Evolutionary conservation across 2,329 filamentous ascomycete species (phyloP), one percentile per base, ranked within the genome.

Genomic region (Trichoderma sp.): DNA sequence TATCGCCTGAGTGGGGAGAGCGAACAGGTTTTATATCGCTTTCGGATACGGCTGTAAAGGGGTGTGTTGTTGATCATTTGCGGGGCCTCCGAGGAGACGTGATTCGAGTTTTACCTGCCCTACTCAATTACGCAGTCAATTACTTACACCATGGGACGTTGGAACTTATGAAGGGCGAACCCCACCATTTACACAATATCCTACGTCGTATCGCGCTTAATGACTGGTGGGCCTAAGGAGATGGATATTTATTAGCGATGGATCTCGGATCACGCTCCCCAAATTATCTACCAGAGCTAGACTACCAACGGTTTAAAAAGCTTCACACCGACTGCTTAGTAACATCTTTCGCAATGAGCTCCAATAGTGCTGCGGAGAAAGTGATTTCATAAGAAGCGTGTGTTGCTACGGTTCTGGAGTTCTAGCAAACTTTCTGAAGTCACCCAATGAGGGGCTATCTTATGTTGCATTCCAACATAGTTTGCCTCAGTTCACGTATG

Each of bases 221-320:
- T 53, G 16, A 1, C 40, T 4, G 27, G 59, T 35, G 88, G 88
- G 0, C 81, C 92, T 13, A 83, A 91, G 72, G 7, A 31, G 27
- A 43, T 60, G n/a, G 16, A 16, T 24, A 60, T 29, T 60, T 13
- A 10, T n/a, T 29, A 4, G 21, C 27, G 7, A 47, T 47, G 58
- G 6, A 60, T n/a, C 10, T 8, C 29, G 24, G 5, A 19, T 29
- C 24, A 47, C 13, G 21, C 7, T 47, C 6, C 11, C 21, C 19
- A 10, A 40, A 14, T 27, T 16, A n/a, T 31, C 24, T 31, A 13
- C 29, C 21, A 29, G 6, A 5, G 35, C 24, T n/a, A 31, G 43
- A 43, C 57, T 29, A 16, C 24, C 14, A 6, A 59, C 14, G 11
- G 43, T 21, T 86, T 90, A n/a, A 6, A 47, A 21, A 11, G 43